Conservation (phyloP, 2,329 filamentous ascomycete genomes). For the Ophiostoma australiae region DNA sequence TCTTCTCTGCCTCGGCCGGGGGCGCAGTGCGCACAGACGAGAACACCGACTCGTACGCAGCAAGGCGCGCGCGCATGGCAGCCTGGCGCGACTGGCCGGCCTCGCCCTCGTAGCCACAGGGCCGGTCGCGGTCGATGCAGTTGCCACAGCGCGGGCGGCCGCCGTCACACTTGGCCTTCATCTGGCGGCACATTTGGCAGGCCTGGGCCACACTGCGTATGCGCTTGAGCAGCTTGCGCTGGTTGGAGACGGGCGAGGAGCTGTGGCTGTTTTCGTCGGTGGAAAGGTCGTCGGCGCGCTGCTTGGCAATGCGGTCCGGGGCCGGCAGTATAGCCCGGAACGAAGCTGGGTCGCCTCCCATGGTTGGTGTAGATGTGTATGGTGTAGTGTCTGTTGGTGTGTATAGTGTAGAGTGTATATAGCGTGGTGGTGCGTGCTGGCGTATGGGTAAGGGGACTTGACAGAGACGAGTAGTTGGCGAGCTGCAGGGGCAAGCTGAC, state of each 20-base stretch:
- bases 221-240: slow-evolving; percentile 22
- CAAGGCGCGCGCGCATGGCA: slow-evolving; percentile 32
- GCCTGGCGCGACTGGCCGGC: slow-evolving; percentile 33
- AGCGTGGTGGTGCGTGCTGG: background rate
- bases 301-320: slow-evolving; percentile 6
- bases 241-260: background rate
- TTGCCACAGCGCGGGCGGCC: slow-evolving; percentile 32
- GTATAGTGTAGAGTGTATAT: background rate
- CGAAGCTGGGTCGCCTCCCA: slow-evolving; percentile 19
- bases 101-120: slow-evolving; percentile 35
- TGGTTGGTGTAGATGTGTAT: background rate
- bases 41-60: slow-evolving; percentile 32
- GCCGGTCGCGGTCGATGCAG: slow-evolving; percentile 31
- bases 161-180: slow-evolving; percentile 36
- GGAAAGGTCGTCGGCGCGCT: slow-evolving; percentile 7
- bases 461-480: background rate
- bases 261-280: slow-evolving; percentile 16
- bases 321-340: slow-evolving; percentile 26
- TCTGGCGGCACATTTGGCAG: slow-evolving; percentile 32
- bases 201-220: slow-evolving; percentile 32
- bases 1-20: slow-evolving; percentile 29
- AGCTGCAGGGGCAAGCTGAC: background rate
- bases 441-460: background rate
- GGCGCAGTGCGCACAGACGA: slow-evolving; percentile 29
- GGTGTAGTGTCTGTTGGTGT: background rate